These are phyloP conservation scores for Erysimum cheiranthoides DNA, from an alignment of 345 rosid species.

Conservation along the genomic window DNA sequence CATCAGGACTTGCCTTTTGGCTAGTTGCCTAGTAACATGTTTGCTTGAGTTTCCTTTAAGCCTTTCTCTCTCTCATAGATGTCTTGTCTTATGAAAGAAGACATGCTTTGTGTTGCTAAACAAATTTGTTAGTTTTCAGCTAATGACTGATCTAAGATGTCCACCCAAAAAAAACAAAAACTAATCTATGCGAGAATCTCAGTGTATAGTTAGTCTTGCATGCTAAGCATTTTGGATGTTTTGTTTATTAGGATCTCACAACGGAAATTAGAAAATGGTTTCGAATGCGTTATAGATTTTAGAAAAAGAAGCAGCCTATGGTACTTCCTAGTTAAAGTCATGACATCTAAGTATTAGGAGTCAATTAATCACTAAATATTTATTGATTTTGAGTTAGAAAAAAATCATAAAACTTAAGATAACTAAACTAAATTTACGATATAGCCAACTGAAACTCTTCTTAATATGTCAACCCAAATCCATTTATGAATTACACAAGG, in stretches of 20 bases:
- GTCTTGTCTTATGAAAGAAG: background rate
- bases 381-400: no score
- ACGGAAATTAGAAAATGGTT: no score
- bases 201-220: no score
- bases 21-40: background rate
- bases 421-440: background rate
- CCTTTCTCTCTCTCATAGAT: background rate
- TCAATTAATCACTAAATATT: background rate
- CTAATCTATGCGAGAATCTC: no score
- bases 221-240: no score
- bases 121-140: background rate
- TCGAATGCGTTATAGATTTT: no score
- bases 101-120: background rate
- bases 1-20: background rate
- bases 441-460: background rate
- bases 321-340: no score
- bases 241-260: no score
- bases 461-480: background rate
- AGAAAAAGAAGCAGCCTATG: no score
- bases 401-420: background rate
- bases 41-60: background rate
- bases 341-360: no score
- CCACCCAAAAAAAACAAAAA: background rate
- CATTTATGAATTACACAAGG: background rate
- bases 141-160: background rate